phyloP scores from a whole-genome alignment of 1,284 basidiomycete species.

The Apiotrichum veenhuisii region DNA sequence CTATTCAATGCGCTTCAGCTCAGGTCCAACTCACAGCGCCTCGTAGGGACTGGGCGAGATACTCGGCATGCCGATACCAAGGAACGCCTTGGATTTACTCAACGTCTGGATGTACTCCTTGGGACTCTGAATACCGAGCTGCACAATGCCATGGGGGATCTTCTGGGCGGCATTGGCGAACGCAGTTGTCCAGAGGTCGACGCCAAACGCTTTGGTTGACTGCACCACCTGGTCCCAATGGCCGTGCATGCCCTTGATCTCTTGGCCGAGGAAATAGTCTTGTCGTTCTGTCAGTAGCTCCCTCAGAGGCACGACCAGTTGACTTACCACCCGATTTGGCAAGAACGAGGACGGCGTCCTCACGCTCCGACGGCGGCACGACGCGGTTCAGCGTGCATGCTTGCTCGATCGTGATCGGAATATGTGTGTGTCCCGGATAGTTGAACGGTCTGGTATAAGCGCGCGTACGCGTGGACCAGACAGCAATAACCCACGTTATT shows the following conservation, averaged over 20 bases:
- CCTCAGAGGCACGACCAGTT: too few relatives aligned
- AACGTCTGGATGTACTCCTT: constrained; percentile 33
- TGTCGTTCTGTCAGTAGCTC: too few relatives aligned
- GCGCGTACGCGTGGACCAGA: background rate
- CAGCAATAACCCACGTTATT: constrained; percentile 28
- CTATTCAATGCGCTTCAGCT: background rate
- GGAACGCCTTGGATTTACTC: constrained; percentile 31
- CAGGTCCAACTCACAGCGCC: background rate
- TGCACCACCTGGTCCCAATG: background rate
- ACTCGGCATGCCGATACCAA: constrained; percentile 41
- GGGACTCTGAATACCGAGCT: constrained; percentile 23
- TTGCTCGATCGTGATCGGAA: constrained; percentile 43
- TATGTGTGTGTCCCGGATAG: constrained; percentile 30
- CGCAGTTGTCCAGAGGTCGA: constrained; percentile 33
- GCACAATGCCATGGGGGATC: constrained; percentile 33
- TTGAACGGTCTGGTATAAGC: constrained; percentile 28
- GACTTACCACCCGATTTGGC: constrained; percentile 25
- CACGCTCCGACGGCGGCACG: constrained; percentile 27
- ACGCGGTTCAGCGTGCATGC: constrained; percentile 29
- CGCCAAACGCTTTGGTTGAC: background rate
- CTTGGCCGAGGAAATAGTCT: background rate
- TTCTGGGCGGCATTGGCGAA: constrained; percentile 23
- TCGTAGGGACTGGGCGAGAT: constrained; percentile 42
- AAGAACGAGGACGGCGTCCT: constrained; percentile 38
- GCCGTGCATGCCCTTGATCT: background rate